Percentiles rank a stretch among this genome's conserved stretches.
Evolutionary conservation across 1,284 basidiomycete species (phyloP).

Genomic region (Meira nashicola): DNA sequence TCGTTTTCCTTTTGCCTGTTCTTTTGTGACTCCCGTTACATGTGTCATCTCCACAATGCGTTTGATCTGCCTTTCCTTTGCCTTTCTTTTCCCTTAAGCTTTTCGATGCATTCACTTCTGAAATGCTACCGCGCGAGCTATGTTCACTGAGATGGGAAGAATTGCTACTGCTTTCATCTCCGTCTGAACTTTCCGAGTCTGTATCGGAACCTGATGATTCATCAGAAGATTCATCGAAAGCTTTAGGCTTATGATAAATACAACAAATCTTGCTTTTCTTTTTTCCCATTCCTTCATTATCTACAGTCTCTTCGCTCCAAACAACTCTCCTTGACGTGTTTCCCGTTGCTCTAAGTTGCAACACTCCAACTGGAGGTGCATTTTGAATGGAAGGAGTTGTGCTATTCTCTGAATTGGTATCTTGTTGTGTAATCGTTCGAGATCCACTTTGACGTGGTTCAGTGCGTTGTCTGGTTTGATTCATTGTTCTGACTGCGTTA

Average conservation of each 20-base stretch:
- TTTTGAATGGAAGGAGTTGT: constrained; percentile 1
- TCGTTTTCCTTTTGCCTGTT: not conserved
- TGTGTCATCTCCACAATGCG: not conserved
- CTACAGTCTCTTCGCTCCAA: constrained; percentile 44
- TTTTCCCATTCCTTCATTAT: constrained; percentile 43
- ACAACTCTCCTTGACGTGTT: constrained; percentile 24
- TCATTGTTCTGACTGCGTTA: too few species aligned
- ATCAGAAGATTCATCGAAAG: constrained; percentile 41
- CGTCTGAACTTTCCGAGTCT: not conserved
- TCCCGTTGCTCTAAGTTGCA: constrained; percentile 10
- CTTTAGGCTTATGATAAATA: constrained; percentile 48
- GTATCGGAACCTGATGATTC: constrained; percentile 6
- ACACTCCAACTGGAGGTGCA: constrained; percentile 1
- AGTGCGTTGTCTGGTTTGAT: too few species aligned
- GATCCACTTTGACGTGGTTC: too few species aligned
- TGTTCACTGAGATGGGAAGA: constrained; percentile 2
- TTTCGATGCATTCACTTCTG: constrained; percentile 9
- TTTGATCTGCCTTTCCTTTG: not conserved
- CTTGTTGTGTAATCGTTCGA: too few species aligned
- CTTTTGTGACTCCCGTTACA: not conserved
- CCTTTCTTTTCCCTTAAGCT: not conserved
- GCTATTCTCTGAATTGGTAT: not conserved
- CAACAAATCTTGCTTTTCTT: constrained; percentile 51
- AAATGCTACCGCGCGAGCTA: not conserved
- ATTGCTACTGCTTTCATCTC: not conserved